A percentile compares a stretch with the other conserved stretches of the same genome.
These are phyloP conservation scores for Entomortierella chlamydospora DNA, from an alignment of 192 early-diverging fungal genomes.

Conservation along the genomic window DNA sequence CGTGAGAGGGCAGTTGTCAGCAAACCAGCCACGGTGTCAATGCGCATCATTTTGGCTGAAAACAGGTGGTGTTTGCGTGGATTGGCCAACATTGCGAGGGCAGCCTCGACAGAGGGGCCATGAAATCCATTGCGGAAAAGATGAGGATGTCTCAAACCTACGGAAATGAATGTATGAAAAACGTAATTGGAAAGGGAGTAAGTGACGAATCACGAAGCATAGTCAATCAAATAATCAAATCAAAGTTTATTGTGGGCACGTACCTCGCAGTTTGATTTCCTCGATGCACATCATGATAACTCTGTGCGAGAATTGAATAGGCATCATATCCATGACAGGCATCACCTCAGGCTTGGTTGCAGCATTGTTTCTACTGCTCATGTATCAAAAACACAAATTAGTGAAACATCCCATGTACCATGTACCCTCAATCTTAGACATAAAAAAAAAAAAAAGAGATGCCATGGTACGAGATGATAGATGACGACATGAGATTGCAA, in stretches of 20 bases:
- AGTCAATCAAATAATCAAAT: no score
- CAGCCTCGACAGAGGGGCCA: conserved; percentile 40
- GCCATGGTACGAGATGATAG: no score
- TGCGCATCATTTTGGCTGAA: conserved; percentile 53
- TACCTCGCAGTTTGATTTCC: conserved; percentile 53
- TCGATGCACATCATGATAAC: conserved; percentile 53
- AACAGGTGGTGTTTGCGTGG: conserved; percentile 27
- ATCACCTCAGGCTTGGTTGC: conserved; percentile 19
- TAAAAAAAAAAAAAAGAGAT: no score
- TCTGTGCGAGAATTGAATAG: conserved; percentile 41
- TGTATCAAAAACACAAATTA: neutral
- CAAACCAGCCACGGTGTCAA: conserved; percentile 45
- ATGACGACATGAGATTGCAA: no score
- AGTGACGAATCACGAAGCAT: no score
- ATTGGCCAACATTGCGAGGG: conserved; percentile 31
- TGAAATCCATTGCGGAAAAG: conserved; percentile 45
- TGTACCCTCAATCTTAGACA: neutral
- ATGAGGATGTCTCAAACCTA: conserved; percentile 41
- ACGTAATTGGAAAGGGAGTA: no score
- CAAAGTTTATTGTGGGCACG: neutral
- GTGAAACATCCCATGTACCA: neutral
- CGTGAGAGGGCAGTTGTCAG: conserved; percentile 44
- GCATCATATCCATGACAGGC: conserved; percentile 40
- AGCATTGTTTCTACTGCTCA: conserved; percentile 1
- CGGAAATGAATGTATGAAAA: no score